These are phyloP conservation scores for Hypericum androsaemum DNA, from an alignment of 345 rosid species.

Conservation along the genomic window DNA sequence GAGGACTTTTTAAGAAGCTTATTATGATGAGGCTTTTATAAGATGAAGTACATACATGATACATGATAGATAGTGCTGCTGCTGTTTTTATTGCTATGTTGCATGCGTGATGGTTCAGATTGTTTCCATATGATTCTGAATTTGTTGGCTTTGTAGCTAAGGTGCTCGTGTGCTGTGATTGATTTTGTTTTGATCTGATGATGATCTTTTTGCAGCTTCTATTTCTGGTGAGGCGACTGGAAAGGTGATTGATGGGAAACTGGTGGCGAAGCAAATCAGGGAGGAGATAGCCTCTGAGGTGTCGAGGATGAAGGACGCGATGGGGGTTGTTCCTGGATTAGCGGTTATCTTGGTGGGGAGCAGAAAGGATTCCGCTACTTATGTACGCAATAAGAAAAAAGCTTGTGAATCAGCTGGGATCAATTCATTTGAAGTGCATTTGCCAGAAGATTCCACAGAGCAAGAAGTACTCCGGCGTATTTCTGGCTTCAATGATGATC, in stretches of 20 bases:
- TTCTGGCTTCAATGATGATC: constrained; percentile 49
- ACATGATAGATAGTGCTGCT: too few species aligned
- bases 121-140: too few species aligned
- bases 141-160: too few species aligned
- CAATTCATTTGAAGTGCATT: constrained; percentile 50
- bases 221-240: constrained; percentile 31
- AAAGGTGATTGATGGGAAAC: constrained; percentile 66
- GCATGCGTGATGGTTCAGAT: too few species aligned
- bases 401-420: constrained; percentile 79
- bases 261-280: constrained; percentile 54
- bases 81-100: too few species aligned
- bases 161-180: too few species aligned
- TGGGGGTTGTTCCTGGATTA: constrained; percentile 67
- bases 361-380: constrained; percentile 73
- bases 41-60: too few species aligned
- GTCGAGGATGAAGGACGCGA: constrained; percentile 60
- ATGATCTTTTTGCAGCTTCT: constrained; percentile 19
- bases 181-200: too few species aligned
- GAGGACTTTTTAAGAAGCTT: too few species aligned
- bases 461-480: constrained; percentile 54
- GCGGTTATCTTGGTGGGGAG: constrained; percentile 80
- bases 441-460: constrained; percentile 54
- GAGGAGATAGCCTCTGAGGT: constrained; percentile 63
- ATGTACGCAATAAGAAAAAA: constrained; percentile 78
- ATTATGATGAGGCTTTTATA: too few species aligned